Evolutionary conservation across 495 filamentous ascomycete genomes (phyloP).

Genomic region (Aspergillus haitiensis): DNA sequence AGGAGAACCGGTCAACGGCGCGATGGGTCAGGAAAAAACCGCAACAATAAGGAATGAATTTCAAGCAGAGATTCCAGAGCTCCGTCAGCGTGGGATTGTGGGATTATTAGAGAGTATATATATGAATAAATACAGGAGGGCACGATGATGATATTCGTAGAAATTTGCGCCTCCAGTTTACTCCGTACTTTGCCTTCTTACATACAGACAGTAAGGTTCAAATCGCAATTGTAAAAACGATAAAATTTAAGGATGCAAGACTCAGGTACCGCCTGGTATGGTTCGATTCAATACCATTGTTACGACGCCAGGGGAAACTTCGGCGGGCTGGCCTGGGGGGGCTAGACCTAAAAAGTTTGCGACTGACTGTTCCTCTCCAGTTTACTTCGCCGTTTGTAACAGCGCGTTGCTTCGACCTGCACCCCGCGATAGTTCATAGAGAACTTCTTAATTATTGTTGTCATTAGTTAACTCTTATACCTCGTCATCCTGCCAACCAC

Average conservation of each 20-base stretch:
- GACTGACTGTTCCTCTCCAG: not conserved
- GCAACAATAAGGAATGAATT: not conserved
- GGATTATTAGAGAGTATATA: too few species aligned
- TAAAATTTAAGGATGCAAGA: conserved; percentile 1
- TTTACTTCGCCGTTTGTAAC: not conserved
- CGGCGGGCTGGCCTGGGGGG: not conserved
- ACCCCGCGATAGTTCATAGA: too few species aligned
- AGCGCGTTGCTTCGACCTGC: too few species aligned
- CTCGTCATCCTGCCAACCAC: too few species aligned
- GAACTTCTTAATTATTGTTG: too few species aligned
- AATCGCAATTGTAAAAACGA: not conserved
- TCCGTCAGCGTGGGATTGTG: too few species aligned
- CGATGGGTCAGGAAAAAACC: not conserved
- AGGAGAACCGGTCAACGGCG: conserved; percentile 11
- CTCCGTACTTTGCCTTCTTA: too few species aligned
- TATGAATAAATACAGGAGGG: too few species aligned
- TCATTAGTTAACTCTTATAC: too few species aligned
- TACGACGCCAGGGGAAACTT: conserved; percentile 5
- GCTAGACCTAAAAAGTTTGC: conserved; percentile 2
- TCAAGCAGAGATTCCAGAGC: not conserved
- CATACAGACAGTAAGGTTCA: not conserved
- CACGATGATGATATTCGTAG: too few species aligned
- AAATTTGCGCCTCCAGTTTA: too few species aligned
- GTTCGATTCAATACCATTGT: not conserved
- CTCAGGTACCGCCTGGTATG: not conserved